Percentiles rank a stretch among this genome's conserved stretches.
These are phyloP conservation scores for Circinella minor DNA, from an alignment of 371 early-diverging fungal genomes.

Conservation along the genomic window DNA sequence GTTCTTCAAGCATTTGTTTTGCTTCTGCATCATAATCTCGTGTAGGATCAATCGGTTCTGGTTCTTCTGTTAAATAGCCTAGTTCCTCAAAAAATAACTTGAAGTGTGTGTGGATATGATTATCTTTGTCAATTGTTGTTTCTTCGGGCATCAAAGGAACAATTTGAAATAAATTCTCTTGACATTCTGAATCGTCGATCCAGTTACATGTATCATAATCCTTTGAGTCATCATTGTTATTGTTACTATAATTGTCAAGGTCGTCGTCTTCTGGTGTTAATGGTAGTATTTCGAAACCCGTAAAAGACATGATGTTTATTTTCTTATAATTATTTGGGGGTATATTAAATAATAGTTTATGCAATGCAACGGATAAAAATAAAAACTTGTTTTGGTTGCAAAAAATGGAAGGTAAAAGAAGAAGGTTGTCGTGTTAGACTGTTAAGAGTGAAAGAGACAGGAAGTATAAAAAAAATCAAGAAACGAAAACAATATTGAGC, in stretches of 20 bases:
- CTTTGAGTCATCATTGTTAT: conserved; percentile 11
- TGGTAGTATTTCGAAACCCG: conserved; percentile 25
- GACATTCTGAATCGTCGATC: conserved; percentile 46
- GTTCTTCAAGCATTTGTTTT: conserved; percentile 17
- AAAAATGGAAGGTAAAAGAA: too few species aligned
- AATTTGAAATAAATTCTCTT: conserved; percentile 47
- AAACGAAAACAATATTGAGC: neutral
- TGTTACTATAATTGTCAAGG: conserved; percentile 13
- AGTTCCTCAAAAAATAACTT: conserved; percentile 41
- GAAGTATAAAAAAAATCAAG: neutral
- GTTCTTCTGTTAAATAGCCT: conserved; percentile 41
- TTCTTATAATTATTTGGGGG: neutral
- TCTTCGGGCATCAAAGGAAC: conserved; percentile 47
- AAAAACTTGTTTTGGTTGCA: too few species aligned
- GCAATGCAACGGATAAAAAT: too few species aligned
- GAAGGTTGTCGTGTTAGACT: neutral
- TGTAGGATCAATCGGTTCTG: conserved; percentile 45
- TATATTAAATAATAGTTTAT: neutral
- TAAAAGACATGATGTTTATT: conserved; percentile 8
- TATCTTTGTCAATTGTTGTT: conserved; percentile 37
- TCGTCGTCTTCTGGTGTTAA: conserved; percentile 29
- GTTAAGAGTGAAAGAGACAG: neutral
- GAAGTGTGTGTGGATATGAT: conserved; percentile 37
- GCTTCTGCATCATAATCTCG: conserved; percentile 41
- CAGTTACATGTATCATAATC: conserved; percentile 14